Percentiles rank a stretch among this genome's conserved stretches.
Evolutionary conservation across 2,329 filamentous ascomycete genomes (phyloP).

Genomic region (Penicillium freii): DNA sequence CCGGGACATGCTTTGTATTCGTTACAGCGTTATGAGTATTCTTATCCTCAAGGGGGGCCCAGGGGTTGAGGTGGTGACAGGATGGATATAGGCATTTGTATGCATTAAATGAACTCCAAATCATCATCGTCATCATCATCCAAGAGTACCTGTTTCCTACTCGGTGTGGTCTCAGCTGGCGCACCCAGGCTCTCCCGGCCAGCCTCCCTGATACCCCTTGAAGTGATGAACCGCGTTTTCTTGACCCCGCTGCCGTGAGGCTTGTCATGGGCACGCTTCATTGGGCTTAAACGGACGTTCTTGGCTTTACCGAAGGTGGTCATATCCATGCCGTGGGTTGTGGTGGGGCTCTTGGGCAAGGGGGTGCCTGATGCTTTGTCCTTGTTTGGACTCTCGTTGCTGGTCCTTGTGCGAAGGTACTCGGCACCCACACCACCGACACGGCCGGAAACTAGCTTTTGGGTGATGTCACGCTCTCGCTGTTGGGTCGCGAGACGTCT

Average conservation of each 20-base stretch:
- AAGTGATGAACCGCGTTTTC: slow-evolving; percentile 77
- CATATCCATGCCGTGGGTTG: slow-evolving; percentile 24
- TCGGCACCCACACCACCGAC: slow-evolving; percentile 43
- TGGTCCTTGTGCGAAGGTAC: slow-evolving; percentile 43
- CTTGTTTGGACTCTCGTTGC: slow-evolving; percentile 21
- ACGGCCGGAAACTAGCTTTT: slow-evolving; percentile 38
- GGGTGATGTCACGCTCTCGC: slow-evolving; percentile 46
- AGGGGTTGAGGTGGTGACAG: not conserved
- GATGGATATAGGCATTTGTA: not conserved
- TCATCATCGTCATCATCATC: slow-evolving; percentile 54
- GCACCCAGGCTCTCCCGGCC: slow-evolving; percentile 69
- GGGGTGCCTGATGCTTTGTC: slow-evolving; percentile 11
- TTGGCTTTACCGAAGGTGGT: slow-evolving; percentile 36
- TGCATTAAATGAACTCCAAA: slow-evolving; percentile 46
- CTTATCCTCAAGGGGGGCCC: not conserved
- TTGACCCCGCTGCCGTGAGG: slow-evolving; percentile 45
- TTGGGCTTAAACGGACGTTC: slow-evolving; percentile 41
- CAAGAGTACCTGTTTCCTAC: slow-evolving; percentile 11
- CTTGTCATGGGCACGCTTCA: slow-evolving; percentile 39
- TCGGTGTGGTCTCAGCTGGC: slow-evolving; percentile 36
- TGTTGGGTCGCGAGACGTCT: slow-evolving; percentile 44
- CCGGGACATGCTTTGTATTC: slow-evolving; percentile 13
- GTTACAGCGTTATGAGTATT: slow-evolving; percentile 14
- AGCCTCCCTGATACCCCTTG: slow-evolving; percentile 73
- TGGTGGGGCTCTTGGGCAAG: slow-evolving; percentile 10